phyloP scores from a whole-genome alignment of 73 alveolate genomes.

The Tetrahymena thermophila region DNA sequence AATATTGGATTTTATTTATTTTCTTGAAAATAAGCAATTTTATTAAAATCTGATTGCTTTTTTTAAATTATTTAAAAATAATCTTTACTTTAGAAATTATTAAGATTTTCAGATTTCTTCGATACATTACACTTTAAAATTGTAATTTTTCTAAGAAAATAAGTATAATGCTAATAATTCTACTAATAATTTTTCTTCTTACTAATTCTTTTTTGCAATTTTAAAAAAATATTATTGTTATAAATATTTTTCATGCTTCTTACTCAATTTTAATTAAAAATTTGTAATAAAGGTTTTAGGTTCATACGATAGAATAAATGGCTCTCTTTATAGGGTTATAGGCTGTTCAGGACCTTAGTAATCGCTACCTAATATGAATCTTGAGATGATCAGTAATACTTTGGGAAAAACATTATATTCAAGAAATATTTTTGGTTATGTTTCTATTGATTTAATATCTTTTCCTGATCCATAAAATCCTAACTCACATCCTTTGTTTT shows the following conservation, averaged over 20 bases:
- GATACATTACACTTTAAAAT: background rate
- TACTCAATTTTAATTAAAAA: background rate
- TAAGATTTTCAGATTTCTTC: background rate
- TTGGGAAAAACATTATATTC: slow-evolving; percentile 64
- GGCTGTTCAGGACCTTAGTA: background rate
- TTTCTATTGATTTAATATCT: slow-evolving; percentile 69
- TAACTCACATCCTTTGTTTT: slow-evolving; percentile 69
- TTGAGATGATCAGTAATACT: slow-evolving; percentile 60
- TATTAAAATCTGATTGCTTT: too few species aligned
- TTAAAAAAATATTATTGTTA: background rate
- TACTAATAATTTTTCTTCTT: too few species aligned
- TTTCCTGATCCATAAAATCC: slow-evolving; percentile 75
- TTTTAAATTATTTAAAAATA: too few species aligned
- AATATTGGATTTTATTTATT: too few species aligned
- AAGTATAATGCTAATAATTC: too few species aligned
- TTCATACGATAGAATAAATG: background rate
- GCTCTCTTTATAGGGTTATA: background rate
- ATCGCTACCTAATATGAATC: slow-evolving; percentile 70
- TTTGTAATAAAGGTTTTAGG: background rate
- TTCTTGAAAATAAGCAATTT: too few species aligned
- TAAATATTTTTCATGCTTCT: background rate
- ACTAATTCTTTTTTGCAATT: too few species aligned
- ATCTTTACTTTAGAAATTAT: too few species aligned
- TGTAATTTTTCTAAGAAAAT: background rate
- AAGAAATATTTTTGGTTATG: slow-evolving; percentile 60